Evolutionary conservation across 169 alveolate species (phyloP), one percentile per base, ranked within the genome.

Genomic region (Plasmodium coatneyi): DNA sequence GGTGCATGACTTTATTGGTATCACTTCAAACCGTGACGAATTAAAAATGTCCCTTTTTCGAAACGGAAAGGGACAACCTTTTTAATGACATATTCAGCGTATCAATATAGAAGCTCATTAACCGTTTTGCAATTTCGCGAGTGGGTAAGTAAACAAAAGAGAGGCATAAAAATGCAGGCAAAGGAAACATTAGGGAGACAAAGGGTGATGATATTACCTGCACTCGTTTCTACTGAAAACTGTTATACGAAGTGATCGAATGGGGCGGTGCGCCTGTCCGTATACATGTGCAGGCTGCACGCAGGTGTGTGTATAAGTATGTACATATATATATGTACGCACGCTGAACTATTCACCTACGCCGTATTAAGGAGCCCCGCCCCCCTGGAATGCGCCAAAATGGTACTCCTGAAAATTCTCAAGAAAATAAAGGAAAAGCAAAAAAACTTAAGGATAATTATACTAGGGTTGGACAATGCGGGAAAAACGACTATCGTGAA

Each of bases 401-500:
- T 98, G 99, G 99, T 99, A 82, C 98, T 98, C 28, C 92, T 98
- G 82, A 97, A 98, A 95, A 98, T 98, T 71, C 95, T 98, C 46
- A 97, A 98, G 87, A 98, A 98, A 92, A 97, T 98, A 89, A 98
- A 98, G 84, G 98, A 97, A 84, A 97, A 96, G 92, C 99, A 98
- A 95, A 97, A 96, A 86, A 99, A 99, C 96, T 97, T 98, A 76
- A 97, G 99, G 86, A 95, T 98, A n/a, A 96, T 99, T 71, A 98
- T 99, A 56, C 97, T 99, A 93, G 99, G 99, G 19, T 96, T 98
- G 70, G 99, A 99, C 93, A 98, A 98, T 92, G 99, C 99, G 43
- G 99, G 99, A 56, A 99, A 99, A 96, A 98, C 99, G 5, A 98
- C 99, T 2, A 98, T 99, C 54, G 96, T 98, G 30, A 98, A 98